Percentiles rank a stretch among this genome's conserved stretches.
phyloP scores from a whole-genome alignment of 306 rosid species.

The Abrus precatorius region DNA sequence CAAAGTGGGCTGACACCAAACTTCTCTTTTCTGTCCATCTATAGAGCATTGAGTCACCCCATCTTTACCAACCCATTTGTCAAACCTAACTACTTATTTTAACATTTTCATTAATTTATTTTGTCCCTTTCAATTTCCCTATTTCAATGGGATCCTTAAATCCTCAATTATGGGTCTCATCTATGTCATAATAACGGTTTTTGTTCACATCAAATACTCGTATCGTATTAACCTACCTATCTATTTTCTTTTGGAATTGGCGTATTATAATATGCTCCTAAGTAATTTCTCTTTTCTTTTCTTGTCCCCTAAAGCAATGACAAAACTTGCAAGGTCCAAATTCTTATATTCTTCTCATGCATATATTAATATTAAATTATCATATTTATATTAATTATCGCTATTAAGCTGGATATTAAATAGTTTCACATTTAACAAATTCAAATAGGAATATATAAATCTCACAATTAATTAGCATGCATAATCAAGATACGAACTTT shows the following conservation, averaged over 20 bases:
- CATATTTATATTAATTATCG: background rate
- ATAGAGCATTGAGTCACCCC: background rate
- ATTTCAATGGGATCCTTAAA: background rate
- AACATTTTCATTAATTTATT: conserved; percentile 8
- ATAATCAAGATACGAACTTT: background rate
- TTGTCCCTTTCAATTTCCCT: conserved; percentile 17
- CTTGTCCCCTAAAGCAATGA: background rate
- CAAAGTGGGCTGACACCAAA: conserved; percentile 43
- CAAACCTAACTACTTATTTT: background rate
- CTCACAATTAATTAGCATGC: background rate
- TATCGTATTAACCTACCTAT: background rate
- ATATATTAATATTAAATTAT: background rate
- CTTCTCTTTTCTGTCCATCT: background rate
- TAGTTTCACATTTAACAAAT: background rate
- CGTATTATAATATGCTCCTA: background rate
- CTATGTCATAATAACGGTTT: conserved; percentile 11
- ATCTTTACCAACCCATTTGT: conserved; percentile 34
- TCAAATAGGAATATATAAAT: background rate
- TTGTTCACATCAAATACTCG: background rate
- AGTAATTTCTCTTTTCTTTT: background rate
- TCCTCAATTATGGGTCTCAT: background rate
- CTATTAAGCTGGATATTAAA: background rate
- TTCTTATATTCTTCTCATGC: background rate
- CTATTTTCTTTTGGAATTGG: background rate
- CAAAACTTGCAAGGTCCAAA: background rate